Percentiles rank a stretch among this genome's conserved stretches.
These are phyloP conservation scores for Rosa multiflora DNA, from an alignment of 306 rosid genomes.

Conservation along the genomic window DNA sequence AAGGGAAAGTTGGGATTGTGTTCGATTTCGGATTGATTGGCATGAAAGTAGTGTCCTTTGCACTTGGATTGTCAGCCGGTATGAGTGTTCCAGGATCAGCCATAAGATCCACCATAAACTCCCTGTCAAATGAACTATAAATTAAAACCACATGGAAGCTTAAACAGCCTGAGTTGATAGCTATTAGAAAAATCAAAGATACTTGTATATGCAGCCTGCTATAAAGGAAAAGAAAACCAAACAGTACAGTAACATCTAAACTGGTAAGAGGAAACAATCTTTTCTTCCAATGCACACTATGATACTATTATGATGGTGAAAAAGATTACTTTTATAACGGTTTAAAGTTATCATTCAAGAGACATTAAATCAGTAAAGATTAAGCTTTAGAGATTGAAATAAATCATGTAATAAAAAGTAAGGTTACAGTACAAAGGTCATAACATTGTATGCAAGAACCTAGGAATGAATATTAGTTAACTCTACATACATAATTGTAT, in stretches of 20 bases:
- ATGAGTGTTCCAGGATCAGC: slow-evolving; percentile 95
- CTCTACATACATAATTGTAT: background rate
- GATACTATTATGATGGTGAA: background rate
- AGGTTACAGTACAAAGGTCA: background rate
- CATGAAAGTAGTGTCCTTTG: slow-evolving; percentile 53
- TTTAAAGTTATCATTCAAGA: background rate
- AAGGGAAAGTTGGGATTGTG: slow-evolving; percentile 44
- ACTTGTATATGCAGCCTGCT: background rate
- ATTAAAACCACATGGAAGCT: slow-evolving; percentile 29
- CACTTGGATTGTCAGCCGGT: slow-evolving; percentile 75
- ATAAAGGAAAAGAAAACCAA: background rate
- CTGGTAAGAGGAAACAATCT: background rate
- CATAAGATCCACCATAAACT: slow-evolving; percentile 99
- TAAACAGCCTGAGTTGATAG: slow-evolving; percentile 13
- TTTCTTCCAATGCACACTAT: background rate
- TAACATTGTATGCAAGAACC: background rate
- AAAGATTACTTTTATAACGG: background rate
- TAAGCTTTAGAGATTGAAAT: background rate
- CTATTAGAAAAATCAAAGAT: background rate
- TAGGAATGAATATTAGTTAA: background rate
- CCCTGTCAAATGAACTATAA: slow-evolving; percentile 61
- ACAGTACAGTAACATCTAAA: background rate
- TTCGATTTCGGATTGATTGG: slow-evolving; percentile 54
- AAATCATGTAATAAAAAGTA: background rate
- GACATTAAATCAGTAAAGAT: background rate